A percentile compares a stretch with the other conserved stretches of the same genome.
phyloP scores from a whole-genome alignment of 2,329 filamentous ascomycete species.

The Claviceps maximensis region DNA sequence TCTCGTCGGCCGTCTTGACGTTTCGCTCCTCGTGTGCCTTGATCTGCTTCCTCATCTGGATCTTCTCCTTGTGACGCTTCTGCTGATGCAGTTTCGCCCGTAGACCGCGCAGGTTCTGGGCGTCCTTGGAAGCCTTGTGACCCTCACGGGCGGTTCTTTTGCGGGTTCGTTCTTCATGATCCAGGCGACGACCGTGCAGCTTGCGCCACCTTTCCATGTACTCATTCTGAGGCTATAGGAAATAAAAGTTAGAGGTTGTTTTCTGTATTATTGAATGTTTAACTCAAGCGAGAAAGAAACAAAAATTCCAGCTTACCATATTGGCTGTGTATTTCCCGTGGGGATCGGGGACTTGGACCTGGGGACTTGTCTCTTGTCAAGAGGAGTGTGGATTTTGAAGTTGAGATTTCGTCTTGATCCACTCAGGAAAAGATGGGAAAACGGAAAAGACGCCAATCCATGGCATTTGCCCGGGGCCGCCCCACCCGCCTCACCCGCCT shows the following conservation, averaged over 20 bases:
- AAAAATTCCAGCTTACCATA: conserved; percentile 4
- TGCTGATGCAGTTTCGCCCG: conserved; percentile 88
- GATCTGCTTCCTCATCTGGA: conserved; percentile 92
- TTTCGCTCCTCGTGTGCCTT: conserved; percentile 92
- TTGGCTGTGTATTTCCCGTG: not conserved
- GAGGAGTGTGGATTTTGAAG: not conserved
- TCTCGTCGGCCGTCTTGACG: conserved; percentile 73
- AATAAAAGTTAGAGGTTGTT: not conserved
- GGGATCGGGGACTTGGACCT: not conserved
- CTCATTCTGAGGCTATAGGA: conserved; percentile 60
- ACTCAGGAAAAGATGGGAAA: conserved; percentile 3
- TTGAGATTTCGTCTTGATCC: conserved; percentile 7
- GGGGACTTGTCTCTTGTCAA: not conserved
- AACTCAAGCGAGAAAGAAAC: not conserved
- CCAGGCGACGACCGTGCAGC: conserved; percentile 41
- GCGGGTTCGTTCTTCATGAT: conserved; percentile 78
- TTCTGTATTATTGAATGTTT: not conserved
- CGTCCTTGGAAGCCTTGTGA: conserved; percentile 77
- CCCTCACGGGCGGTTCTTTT: conserved; percentile 81
- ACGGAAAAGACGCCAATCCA: conserved; percentile 1
- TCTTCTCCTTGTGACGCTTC: conserved; percentile 94
- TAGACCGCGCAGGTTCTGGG: conserved; percentile 84
- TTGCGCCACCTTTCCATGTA: conserved; percentile 63
- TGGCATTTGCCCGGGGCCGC: not conserved
- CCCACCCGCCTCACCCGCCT: not conserved